Base-by-base conservation (phyloP, 2,329 filamentous ascomycete genomes). In the Dactylellina leptospora region DNA sequence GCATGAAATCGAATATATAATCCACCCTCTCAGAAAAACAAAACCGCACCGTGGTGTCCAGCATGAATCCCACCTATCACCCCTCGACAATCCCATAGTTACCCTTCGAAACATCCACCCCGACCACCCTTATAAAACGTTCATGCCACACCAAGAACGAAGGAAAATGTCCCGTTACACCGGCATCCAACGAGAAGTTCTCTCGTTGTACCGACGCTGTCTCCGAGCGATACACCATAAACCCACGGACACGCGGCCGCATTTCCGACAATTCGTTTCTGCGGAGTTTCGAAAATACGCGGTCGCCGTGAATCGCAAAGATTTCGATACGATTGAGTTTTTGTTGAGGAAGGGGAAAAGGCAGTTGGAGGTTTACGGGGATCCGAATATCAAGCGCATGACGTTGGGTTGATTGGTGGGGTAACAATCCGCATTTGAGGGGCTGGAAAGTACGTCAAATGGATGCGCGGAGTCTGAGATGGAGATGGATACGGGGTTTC, bases 111-210 rank as follows among this genome's bases (percentile, higher is more conserved):
- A n/a, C n/a, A n/a, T n/a, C n/a, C n/a, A n/a, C n/a, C n/a, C n/a
- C n/a, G n/a, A n/a, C n/a, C n/a, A n/a, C n/a, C n/a, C n/a, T n/a
- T n/a, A n/a, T n/a, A n/a, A n/a, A n/a, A n/a, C n/a, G n/a, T n/a
- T n/a, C n/a, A n/a, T n/a, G n/a, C n/a, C n/a, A n/a, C n/a, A n/a
- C n/a, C n/a, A n/a, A n/a, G n/a, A n/a, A n/a, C n/a, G n/a, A n/a
- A n/a, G n/a, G n/a, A n/a, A n/a, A n/a, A 72, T 72, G 68, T 55
- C 68, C 40, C 68, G 51, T 20, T 40, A 60, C 30, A 64, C 93
- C 5, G 95, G 95, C 33, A 83, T 97, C n/a, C 93, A 97, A 79
- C 89, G 86, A 77, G 92, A 96, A 77, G 93, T 97, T 2, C 80
- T 97, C 55, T 84, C 87, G 30, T 85, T 99, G 11, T 99, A 97